Evolutionary conservation across 2,329 filamentous ascomycete genomes (phyloP).

Genomic region (Hypoxylon sp.): DNA sequence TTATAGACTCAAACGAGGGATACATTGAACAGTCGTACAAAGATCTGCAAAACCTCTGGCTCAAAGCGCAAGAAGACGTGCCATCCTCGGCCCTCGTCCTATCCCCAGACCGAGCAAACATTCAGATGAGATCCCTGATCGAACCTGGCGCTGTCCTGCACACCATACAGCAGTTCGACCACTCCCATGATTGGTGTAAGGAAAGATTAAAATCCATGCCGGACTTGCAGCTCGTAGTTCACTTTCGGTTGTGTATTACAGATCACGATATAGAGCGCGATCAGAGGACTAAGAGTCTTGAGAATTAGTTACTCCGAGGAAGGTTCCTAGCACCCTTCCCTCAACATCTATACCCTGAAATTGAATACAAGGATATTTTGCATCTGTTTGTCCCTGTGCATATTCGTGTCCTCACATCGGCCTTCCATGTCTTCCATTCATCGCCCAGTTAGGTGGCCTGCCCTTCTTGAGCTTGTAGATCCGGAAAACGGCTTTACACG

Average conservation of each 20-base stretch:
- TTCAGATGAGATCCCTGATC: slow-evolving; percentile 34
- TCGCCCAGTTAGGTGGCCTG: slow-evolving; percentile 38
- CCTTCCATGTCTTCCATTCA: slow-evolving; percentile 31
- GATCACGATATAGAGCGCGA: slow-evolving; percentile 28
- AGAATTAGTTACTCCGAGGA: slow-evolving; percentile 5
- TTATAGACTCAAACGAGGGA: slow-evolving; percentile 18
- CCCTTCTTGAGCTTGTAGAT: slow-evolving; percentile 51
- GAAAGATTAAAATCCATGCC: slow-evolving; percentile 37
- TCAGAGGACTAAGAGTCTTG: slow-evolving; percentile 5
- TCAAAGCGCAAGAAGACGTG: slow-evolving; percentile 33
- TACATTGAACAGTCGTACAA: slow-evolving; percentile 28
- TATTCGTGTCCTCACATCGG: slow-evolving; percentile 18
- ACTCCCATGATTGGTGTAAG: slow-evolving; percentile 31
- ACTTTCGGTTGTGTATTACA: slow-evolving; percentile 39
- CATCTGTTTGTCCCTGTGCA: neutral
- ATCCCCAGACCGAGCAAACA: slow-evolving; percentile 15
- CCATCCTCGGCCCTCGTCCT: slow-evolving; percentile 31
- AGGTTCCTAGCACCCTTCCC: neutral
- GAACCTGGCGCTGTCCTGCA: slow-evolving; percentile 33
- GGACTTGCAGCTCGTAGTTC: slow-evolving; percentile 39
- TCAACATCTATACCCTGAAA: slow-evolving; percentile 6
- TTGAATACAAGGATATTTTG: neutral
- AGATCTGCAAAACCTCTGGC: slow-evolving; percentile 38
- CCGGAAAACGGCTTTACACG: slow-evolving; percentile 60
- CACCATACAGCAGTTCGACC: slow-evolving; percentile 37